phyloP scores from a whole-genome alignment of 352 stramenopile species.

The Pythium volutum region DNA sequence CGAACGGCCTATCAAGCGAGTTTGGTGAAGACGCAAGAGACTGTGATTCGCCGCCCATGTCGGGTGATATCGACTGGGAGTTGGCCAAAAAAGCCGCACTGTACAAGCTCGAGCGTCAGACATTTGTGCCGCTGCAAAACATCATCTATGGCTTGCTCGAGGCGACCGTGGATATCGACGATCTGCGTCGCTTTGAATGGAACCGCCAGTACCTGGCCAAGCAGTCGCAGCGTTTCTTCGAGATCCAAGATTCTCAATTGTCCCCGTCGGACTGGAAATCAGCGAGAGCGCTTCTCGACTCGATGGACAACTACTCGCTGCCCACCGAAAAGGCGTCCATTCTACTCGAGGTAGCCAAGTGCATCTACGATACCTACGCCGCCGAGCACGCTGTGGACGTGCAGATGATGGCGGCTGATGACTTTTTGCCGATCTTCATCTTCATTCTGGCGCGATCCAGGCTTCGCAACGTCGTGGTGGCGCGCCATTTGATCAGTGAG shows the following conservation, averaged over 20 bases:
- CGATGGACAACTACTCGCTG: conserved; percentile 72
- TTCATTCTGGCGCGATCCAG: conserved; percentile 50
- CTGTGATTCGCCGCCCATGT: conserved; percentile 6
- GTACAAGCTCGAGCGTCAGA: conserved; percentile 61
- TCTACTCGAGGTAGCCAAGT: conserved; percentile 62
- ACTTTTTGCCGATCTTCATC: conserved; percentile 84
- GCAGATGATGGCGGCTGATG: conserved; percentile 57
- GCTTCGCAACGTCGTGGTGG: conserved; percentile 57
- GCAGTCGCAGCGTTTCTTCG: conserved; percentile 54
- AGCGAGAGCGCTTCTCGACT: conserved; percentile 44
- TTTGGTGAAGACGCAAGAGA: background rate
- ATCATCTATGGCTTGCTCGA: conserved; percentile 64
- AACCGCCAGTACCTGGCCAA: conserved; percentile 40
- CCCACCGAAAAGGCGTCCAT: conserved; percentile 64
- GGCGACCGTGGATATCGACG: conserved; percentile 28
- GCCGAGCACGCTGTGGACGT: conserved; percentile 36
- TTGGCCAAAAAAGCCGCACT: conserved; percentile 42
- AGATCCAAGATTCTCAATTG: conserved; percentile 49
- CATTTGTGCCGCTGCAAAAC: conserved; percentile 67
- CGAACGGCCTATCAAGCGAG: background rate
- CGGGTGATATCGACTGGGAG: conserved; percentile 40
- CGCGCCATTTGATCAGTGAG: conserved; percentile 67
- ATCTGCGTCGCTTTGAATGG: conserved; percentile 53
- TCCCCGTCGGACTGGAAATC: conserved; percentile 58
- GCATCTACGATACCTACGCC: conserved; percentile 65